Evolutionary conservation across 1,139 yeast species (phyloP), one percentile per base, ranked within the genome.

Genomic region (Suhomyces bribrorum): DNA sequence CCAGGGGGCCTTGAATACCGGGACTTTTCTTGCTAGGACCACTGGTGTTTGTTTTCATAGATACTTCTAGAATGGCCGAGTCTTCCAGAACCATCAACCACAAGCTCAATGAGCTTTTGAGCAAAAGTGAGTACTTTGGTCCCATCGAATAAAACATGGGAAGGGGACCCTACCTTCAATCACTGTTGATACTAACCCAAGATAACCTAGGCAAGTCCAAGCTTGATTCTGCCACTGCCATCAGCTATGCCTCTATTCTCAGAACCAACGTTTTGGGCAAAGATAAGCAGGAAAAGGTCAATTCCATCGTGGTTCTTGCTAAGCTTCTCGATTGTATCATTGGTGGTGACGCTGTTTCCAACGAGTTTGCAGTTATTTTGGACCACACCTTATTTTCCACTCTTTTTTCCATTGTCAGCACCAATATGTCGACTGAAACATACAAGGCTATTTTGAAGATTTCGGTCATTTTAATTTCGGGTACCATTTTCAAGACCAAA

Each of bases 251-350:
- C 31, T 47, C 58, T 16, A 56, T 61, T 5, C 61, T 75, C 29
- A 62, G 64, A 40, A 38, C 59, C 9, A 68, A 71, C 33, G 72
- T 75, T 34, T 54, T 71, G 40, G 77, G 77, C 11, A 63, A 64
- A 40, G 77, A 73, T 46, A 74, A 75, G 45, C 73, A 73, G 47
- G 81, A 75, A 45, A 74, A 73, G 48, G 76, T 75, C 40, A 77
- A 77, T 52, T 66, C 74, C 14, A 75, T 77, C 8, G 77, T 77
- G 11, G 78, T 77, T 6, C 59, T 77, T 40, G 79, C 81, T 24
- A 77, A 75, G 49, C 61, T 74, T 25, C 60, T 77, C 37, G 82
- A 77, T 40, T 68, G 71, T 44, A 55, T 70, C 16, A 55, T 62
- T 20, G 64, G 69, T 7, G 61, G 66, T 23, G 71, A 72, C 11